Conservation (phyloP, 2,329 filamentous ascomycete species). For the Colletotrichum sp. region DNA sequence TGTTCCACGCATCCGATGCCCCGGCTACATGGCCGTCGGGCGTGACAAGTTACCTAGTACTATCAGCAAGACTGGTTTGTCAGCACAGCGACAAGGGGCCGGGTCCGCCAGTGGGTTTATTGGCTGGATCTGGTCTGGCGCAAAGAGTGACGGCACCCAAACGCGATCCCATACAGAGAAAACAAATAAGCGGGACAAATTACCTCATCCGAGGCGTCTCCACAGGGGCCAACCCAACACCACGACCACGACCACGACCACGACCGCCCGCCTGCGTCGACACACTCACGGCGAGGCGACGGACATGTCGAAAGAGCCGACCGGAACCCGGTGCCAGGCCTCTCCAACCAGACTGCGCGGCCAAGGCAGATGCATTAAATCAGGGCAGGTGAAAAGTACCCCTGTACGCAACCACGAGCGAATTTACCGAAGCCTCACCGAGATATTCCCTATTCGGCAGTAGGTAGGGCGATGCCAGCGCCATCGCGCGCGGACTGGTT, state of each 20-base stretch:
- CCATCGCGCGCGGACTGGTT: background rate
- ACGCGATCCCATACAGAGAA: background rate
- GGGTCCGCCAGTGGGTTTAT: background rate
- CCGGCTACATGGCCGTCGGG: background rate
- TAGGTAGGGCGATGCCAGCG: background rate
- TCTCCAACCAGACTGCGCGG: background rate
- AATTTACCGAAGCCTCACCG: background rate
- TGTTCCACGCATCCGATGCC: background rate
- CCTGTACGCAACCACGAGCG: background rate
- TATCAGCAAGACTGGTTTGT: slow-evolving; percentile 12
- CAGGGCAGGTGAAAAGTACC: background rate
- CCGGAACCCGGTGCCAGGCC: background rate
- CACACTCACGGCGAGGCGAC: background rate
- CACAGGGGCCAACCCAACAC: background rate
- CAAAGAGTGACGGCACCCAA: background rate
- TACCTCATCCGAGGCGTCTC: slow-evolving; percentile 10
- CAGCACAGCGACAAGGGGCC: background rate
- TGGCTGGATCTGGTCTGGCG: background rate
- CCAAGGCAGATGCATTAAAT: background rate
- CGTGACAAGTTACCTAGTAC: background rate
- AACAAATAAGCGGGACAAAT: background rate
- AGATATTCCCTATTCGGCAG: background rate
- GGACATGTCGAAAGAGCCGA: slow-evolving; percentile 6
- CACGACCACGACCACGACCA: background rate
- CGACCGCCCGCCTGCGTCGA: background rate